A percentile compares a stretch with the other conserved stretches of the same genome.
phyloP scores from a whole-genome alignment of 441 rosid genomes.

The Erodium chrysanthum region DNA sequence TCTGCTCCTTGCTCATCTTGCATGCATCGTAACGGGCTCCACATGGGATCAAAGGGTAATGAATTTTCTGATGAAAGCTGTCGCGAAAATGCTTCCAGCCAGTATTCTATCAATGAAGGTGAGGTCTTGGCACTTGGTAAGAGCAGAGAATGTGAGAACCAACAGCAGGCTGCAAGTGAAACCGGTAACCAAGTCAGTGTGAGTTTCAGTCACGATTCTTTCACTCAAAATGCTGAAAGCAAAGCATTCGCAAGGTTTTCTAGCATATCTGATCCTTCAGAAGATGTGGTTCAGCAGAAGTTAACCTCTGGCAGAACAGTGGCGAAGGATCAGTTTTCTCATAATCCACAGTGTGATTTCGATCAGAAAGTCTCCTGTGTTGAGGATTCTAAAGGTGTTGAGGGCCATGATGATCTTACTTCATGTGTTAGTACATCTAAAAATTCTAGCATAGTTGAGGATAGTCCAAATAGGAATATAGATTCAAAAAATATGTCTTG shows the following conservation, averaged over 20 bases:
- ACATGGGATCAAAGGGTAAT: slow-evolving; percentile 42
- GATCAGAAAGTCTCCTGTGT: slow-evolving; percentile 25
- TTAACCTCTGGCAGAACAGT: slow-evolving; percentile 23
- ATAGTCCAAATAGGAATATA: slow-evolving; percentile 25
- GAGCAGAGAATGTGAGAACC: slow-evolving; percentile 27
- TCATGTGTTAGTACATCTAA: slow-evolving; percentile 37
- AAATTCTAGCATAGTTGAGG: slow-evolving; percentile 25
- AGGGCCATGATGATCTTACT: slow-evolving; percentile 50
- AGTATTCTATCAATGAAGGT: slow-evolving; percentile 45
- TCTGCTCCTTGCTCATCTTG: slow-evolving; percentile 84
- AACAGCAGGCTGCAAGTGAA: slow-evolving; percentile 44
- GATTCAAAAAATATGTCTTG: slow-evolving; percentile 33
- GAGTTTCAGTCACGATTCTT: slow-evolving; percentile 45
- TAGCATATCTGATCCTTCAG: slow-evolving; percentile 33
- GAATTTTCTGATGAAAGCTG: slow-evolving; percentile 60
- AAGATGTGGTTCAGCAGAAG: slow-evolving; percentile 31
- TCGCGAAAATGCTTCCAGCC: slow-evolving; percentile 41
- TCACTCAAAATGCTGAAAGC: slow-evolving; percentile 51
- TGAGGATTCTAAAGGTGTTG: slow-evolving; percentile 38
- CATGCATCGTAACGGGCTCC: slow-evolving; percentile 50
- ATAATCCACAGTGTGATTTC: slow-evolving; percentile 22
- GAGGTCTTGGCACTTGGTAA: slow-evolving; percentile 26
- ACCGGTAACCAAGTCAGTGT: slow-evolving; percentile 46
- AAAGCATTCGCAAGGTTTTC: slow-evolving; percentile 39
- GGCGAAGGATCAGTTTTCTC: slow-evolving; percentile 27